Percentiles rank a stretch among this genome's conserved stretches.
Evolutionary conservation across 345 rosid genomes (phyloP).

Genomic region (Gossypium sturtianum): DNA sequence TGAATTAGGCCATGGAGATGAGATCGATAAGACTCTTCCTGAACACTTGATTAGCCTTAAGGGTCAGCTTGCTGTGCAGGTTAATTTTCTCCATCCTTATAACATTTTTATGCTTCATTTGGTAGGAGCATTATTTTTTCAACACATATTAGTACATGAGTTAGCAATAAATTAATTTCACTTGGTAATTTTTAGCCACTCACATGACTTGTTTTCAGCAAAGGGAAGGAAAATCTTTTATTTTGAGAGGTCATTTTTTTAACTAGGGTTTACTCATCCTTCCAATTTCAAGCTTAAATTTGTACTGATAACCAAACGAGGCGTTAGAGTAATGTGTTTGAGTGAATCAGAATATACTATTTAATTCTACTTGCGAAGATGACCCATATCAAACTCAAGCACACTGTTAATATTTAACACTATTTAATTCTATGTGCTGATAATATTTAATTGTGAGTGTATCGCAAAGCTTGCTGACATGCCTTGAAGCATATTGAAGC

Average conservation of each 20-base stretch:
- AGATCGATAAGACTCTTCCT: conserved; percentile 82
- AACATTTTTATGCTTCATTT: background rate
- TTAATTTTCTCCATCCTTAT: conserved; percentile 19
- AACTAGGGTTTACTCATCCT: too few species aligned
- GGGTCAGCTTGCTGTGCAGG: conserved; percentile 71
- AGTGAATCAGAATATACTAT: conserved; percentile 3
- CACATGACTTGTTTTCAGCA: too few species aligned
- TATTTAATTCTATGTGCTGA: too few species aligned
- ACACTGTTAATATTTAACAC: too few species aligned
- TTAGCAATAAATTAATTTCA: too few species aligned
- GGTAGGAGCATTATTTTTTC: too few species aligned
- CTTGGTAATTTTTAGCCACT: too few species aligned
- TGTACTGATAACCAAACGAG: too few species aligned
- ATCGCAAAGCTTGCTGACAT: background rate
- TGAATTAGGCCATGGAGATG: conserved; percentile 96
- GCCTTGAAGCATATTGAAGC: background rate
- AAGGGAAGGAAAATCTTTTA: too few species aligned
- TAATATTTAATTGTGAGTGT: background rate
- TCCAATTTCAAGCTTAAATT: too few species aligned
- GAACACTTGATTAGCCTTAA: conserved; percentile 57
- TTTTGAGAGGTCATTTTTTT: too few species aligned
- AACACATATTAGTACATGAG: too few species aligned
- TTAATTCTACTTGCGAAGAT: background rate
- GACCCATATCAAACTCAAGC: background rate
- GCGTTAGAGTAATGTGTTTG: background rate